Conservation (phyloP, 495 filamentous ascomycete species). For the Pseudevernia furfuracea region DNA sequence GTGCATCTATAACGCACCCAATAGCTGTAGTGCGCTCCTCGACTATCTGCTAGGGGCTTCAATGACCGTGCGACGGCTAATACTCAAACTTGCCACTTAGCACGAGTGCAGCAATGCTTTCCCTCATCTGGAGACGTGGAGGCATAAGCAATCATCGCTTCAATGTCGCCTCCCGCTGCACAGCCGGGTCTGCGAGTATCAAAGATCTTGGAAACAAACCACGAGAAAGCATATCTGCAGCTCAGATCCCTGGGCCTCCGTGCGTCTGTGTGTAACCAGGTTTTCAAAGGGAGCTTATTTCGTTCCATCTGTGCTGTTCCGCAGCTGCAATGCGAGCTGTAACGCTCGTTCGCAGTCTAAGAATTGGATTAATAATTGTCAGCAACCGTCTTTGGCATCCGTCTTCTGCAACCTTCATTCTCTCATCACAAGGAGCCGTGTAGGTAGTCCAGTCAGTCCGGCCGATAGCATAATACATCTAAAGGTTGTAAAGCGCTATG, state of each 20-base stretch:
- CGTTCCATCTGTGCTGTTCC: neutral
- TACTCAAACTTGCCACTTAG: neutral
- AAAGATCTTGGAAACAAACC: neutral
- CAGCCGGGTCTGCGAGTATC: constrained; percentile 9
- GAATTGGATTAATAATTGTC: constrained; percentile 1
- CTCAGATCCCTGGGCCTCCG: constrained; percentile 5
- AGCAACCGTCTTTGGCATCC: neutral
- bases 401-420: neutral
- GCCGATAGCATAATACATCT: constrained; percentile 8
- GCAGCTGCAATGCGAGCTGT: constrained; percentile 17
- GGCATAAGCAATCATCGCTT: neutral
- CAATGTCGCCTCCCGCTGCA: constrained; percentile 14
- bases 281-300: constrained; percentile 11
- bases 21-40: neutral
- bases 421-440: neutral
- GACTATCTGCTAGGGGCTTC: neutral
- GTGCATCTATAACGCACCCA: neutral
- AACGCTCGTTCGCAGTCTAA: constrained; percentile 9
- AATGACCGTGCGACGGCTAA: neutral
- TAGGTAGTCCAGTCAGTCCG: constrained; percentile 6
- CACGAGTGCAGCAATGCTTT: neutral
- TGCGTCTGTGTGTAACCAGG: constrained; percentile 9
- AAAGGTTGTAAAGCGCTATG: constrained; percentile 10
- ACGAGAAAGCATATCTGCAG: constrained; percentile 12
- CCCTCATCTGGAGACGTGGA: neutral